phyloP scores from a whole-genome alignment of 1,139 yeast species.

The Zygoascus sp. region DNA sequence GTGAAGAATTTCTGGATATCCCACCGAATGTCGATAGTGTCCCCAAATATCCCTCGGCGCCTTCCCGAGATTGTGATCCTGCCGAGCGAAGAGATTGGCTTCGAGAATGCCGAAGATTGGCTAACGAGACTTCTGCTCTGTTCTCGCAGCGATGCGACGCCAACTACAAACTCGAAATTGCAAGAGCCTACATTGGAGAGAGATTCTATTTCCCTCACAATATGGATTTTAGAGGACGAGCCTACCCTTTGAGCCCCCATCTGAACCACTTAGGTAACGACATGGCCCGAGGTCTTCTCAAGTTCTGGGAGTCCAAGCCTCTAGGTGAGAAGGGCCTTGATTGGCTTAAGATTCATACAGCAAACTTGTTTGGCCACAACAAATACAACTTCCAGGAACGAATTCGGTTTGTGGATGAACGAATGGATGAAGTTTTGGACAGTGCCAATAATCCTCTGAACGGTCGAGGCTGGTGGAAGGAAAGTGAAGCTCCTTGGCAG shows the following conservation, averaged over 20 bases:
- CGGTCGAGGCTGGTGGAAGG: constrained; percentile 69
- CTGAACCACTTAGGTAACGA: constrained; percentile 85
- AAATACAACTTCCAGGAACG: constrained; percentile 78
- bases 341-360: constrained; percentile 89
- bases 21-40: constrained; percentile 51
- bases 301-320: constrained; percentile 83
- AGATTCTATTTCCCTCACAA: constrained; percentile 91
- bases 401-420: constrained; percentile 62
- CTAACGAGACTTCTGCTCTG: constrained; percentile 58
- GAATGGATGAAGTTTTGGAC: constrained; percentile 56
- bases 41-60: constrained; percentile 58
- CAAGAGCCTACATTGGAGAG: constrained; percentile 77
- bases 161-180: constrained; percentile 90
- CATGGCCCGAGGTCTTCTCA: constrained; percentile 75
- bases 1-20: constrained; percentile 72
- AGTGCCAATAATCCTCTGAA: constrained; percentile 69
- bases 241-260: constrained; percentile 86
- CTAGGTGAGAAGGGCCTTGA: constrained; percentile 70
- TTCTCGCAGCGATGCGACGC: constrained; percentile 91
- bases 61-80: constrained; percentile 65
- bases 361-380: constrained; percentile 84
- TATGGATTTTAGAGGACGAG: constrained; percentile 92
- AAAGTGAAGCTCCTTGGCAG: constrained; percentile 96
- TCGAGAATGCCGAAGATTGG: constrained; percentile 50
- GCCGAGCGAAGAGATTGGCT: constrained; percentile 64